Conservation (phyloP, 2,329 filamentous ascomycete genomes). For the Exophiala alcalophila region DNA sequence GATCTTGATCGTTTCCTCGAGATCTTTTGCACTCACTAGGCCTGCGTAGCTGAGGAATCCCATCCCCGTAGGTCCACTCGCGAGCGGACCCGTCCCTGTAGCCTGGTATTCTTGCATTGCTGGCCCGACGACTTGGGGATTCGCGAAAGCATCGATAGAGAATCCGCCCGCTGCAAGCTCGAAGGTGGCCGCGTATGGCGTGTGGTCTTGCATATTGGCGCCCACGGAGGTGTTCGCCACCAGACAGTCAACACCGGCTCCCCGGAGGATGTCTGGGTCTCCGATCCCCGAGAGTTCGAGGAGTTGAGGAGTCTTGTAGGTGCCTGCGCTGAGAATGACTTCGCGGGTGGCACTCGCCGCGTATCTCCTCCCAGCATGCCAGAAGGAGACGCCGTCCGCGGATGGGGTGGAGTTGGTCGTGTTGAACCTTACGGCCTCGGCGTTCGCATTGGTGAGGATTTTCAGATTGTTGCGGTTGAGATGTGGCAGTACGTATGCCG, state of each 20-base stretch:
- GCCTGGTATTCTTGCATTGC: slow-evolving; percentile 10
- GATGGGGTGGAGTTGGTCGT: slow-evolving; percentile 32
- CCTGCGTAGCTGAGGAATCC: slow-evolving; percentile 11
- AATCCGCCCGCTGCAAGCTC: slow-evolving; percentile 11
- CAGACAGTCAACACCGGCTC: slow-evolving; percentile 52
- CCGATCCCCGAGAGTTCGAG: slow-evolving; percentile 65
- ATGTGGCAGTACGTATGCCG: slow-evolving; percentile 38
- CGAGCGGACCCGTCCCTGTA: slow-evolving; percentile 6
- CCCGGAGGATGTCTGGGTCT: slow-evolving; percentile 51
- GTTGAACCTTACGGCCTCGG: slow-evolving; percentile 46
- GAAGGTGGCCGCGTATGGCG: slow-evolving; percentile 18
- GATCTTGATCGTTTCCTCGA: slow-evolving; percentile 9
- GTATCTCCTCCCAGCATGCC: slow-evolving; percentile 34
- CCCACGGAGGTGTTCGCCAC: slow-evolving; percentile 61
- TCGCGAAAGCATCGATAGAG: slow-evolving; percentile 8
- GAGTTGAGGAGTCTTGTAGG: slow-evolving; percentile 63
- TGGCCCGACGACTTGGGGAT: slow-evolving; percentile 7
- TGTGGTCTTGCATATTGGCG: slow-evolving; percentile 60
- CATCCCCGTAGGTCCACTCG: slow-evolving; percentile 9
- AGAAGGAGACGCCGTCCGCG: slow-evolving; percentile 45
- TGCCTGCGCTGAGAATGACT: slow-evolving; percentile 50
- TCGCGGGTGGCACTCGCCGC: slow-evolving; percentile 40
- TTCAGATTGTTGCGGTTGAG: slow-evolving; percentile 43
- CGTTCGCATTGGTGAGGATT: slow-evolving; percentile 46
- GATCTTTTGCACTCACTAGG: slow-evolving; percentile 4